Evolutionary conservation across 164 flowering plant species (phyloP).

Genomic region (Malania oleifera): DNA sequence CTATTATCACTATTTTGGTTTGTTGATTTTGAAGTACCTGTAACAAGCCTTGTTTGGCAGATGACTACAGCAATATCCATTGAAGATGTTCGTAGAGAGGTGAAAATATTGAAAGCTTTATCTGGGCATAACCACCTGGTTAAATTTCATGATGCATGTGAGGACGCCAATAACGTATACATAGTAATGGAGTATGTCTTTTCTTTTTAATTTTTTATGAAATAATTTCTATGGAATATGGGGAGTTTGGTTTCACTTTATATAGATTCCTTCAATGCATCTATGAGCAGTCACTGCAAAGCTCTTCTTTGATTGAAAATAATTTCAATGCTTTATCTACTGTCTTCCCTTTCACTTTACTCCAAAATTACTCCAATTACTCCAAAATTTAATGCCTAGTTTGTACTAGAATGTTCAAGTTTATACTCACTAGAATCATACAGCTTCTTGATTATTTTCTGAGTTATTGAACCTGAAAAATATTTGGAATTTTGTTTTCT

Average conservation of each 20-base stretch:
- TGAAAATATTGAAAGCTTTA: slow-evolving; percentile 62
- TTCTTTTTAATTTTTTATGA: slow-evolving; percentile 13
- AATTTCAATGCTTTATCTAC: no score
- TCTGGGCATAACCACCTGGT: slow-evolving; percentile 64
- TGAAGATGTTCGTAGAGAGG: slow-evolving; percentile 80
- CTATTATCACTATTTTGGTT: no score
- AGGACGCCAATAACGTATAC: slow-evolving; percentile 70
- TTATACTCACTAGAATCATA: no score
- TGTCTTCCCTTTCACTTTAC: no score
- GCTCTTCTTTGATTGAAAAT: no score
- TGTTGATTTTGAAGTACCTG: neutral
- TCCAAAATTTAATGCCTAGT: no score
- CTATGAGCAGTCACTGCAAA: no score
- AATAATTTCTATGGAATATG: neutral
- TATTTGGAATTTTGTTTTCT: slow-evolving; percentile 5
- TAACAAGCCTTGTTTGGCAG: slow-evolving; percentile 31
- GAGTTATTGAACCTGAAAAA: neutral
- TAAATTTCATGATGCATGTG: slow-evolving; percentile 63
- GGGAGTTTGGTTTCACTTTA: no score
- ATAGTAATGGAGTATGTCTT: slow-evolving; percentile 71
- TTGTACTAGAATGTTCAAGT: no score
- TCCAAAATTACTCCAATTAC: no score
- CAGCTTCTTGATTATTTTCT: no score
- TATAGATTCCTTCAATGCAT: no score
- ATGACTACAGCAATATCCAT: slow-evolving; percentile 74